These are phyloP conservation scores for Ciborinia camelliae DNA, from an alignment of 2,329 filamentous ascomycete genomes.

Conservation along the genomic window DNA sequence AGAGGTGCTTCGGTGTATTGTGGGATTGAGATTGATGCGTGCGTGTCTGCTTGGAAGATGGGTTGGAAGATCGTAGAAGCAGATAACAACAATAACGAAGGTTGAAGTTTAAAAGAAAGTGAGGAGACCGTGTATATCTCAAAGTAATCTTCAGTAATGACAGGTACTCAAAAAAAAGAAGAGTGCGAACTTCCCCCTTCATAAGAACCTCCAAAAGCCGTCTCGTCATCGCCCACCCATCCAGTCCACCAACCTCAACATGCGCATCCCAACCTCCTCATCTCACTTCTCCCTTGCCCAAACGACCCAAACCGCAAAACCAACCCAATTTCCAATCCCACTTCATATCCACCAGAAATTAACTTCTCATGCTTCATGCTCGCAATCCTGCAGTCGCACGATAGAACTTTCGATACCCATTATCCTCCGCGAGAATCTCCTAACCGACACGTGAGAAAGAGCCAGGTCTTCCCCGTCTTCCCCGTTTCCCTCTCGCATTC, in stretches of 20 bases:
- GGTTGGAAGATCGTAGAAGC: neutral
- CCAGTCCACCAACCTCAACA: neutral
- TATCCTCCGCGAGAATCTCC: too few species aligned
- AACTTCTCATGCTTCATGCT: slow-evolving; percentile 17
- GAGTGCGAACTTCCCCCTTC: slow-evolving; percentile 15
- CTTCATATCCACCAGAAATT: slow-evolving; percentile 11
- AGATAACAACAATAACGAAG: neutral
- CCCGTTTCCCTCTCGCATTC: neutral
- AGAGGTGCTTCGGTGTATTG: neutral
- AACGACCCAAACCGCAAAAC: neutral
- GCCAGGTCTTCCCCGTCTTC: slow-evolving; percentile 2
- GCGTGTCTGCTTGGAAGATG: neutral
- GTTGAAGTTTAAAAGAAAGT: neutral
- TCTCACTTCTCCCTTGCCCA: slow-evolving; percentile 4
- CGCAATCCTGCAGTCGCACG: too few species aligned
- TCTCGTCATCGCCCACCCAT: slow-evolving; percentile 12
- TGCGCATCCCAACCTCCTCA: slow-evolving; percentile 1
- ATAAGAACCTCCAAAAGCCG: slow-evolving; percentile 7
- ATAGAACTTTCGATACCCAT: too few species aligned
- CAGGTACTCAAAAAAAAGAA: slow-evolving; percentile 6
- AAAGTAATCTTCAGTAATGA: slow-evolving; percentile 4
- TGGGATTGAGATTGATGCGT: neutral
- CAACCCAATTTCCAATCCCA: neutral
- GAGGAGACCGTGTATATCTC: slow-evolving; percentile 2
- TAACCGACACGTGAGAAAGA: slow-evolving; percentile 1